Conservation (phyloP, 2,329 filamentous ascomycete genomes). For the Colletotrichum karsti region DNA sequence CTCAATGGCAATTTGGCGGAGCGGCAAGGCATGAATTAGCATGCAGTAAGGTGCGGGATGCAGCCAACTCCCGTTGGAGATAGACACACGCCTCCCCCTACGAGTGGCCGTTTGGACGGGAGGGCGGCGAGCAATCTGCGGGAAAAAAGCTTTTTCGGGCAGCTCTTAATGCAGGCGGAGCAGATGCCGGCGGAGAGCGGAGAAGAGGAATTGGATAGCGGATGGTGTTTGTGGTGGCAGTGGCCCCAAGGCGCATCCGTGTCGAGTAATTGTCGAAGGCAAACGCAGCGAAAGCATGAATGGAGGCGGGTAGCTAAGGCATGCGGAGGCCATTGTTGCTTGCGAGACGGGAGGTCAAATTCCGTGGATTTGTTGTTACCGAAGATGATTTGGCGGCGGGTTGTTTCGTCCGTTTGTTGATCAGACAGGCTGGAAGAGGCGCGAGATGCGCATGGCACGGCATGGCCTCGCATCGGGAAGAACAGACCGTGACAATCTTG, state of each 20-base stretch:
- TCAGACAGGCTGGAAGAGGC: background rate
- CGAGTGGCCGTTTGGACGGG: background rate
- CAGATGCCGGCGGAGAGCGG: background rate
- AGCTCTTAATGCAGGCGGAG: background rate
- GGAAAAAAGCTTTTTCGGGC: background rate
- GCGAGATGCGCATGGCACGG: background rate
- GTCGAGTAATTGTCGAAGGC: too few species aligned
- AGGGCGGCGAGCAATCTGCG: background rate
- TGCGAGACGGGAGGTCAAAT: background rate
- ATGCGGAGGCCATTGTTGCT: background rate
- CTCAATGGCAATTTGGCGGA: background rate
- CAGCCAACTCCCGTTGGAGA: background rate
- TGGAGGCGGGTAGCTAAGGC: background rate
- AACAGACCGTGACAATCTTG: constrained; percentile 19
- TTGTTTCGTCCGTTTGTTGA: constrained; percentile 7
- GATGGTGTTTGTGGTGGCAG: background rate
- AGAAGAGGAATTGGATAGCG: background rate
- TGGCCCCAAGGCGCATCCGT: background rate
- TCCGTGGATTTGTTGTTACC: background rate
- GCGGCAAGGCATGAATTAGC: background rate
- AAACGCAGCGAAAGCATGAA: background rate
- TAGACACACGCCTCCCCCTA: background rate
- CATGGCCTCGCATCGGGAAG: background rate
- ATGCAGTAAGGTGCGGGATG: constrained; percentile 14
- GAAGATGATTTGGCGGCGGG: background rate